These are phyloP conservation scores for Fusarium liriodendri DNA, from an alignment of 2,329 filamentous ascomycete genomes.

Conservation along the genomic window DNA sequence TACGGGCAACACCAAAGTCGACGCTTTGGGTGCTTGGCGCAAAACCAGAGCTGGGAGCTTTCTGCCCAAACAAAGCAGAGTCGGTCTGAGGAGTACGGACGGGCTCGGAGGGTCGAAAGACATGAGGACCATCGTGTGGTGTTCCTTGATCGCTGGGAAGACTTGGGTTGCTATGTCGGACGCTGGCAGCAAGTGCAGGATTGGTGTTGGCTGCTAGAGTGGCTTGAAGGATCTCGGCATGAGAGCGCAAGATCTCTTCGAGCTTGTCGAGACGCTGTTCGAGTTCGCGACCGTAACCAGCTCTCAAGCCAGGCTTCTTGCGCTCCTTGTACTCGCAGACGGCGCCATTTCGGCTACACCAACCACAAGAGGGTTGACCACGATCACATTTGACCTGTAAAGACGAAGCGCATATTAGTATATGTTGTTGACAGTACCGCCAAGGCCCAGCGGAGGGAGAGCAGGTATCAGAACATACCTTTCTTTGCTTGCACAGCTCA, in stretches of 20 bases:
- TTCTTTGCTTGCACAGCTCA: slow-evolving; percentile 84
- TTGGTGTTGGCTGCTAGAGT: slow-evolving; percentile 57
- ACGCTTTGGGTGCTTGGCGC: slow-evolving; percentile 58
- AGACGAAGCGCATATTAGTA: slow-evolving; percentile 21
- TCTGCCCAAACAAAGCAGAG: slow-evolving; percentile 70
- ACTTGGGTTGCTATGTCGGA: slow-evolving; percentile 62
- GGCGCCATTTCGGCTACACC: slow-evolving; percentile 73
- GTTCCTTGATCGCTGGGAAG: slow-evolving; percentile 67
- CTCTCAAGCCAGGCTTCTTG: slow-evolving; percentile 73
- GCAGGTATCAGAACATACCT: slow-evolving; percentile 61
- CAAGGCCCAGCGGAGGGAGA: background rate
- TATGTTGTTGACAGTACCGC: background rate
- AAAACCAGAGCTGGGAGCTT: slow-evolving; percentile 61
- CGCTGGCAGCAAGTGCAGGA: slow-evolving; percentile 51
- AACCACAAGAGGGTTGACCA: slow-evolving; percentile 77
- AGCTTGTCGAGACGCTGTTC: slow-evolving; percentile 78
- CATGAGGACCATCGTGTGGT: slow-evolving; percentile 58
- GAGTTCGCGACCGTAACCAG: slow-evolving; percentile 78
- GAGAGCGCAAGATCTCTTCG: slow-evolving; percentile 73
- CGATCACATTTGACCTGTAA: slow-evolving; percentile 78
- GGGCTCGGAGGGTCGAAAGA: slow-evolving; percentile 64
- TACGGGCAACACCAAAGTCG: slow-evolving; percentile 62
- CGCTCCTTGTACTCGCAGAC: slow-evolving; percentile 76
- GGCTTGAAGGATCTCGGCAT: slow-evolving; percentile 74
- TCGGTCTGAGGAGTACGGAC: slow-evolving; percentile 67